Evolutionary conservation across 1,139 yeast genomes (phyloP).

Genomic region (Ogataea hybrid): DNA sequence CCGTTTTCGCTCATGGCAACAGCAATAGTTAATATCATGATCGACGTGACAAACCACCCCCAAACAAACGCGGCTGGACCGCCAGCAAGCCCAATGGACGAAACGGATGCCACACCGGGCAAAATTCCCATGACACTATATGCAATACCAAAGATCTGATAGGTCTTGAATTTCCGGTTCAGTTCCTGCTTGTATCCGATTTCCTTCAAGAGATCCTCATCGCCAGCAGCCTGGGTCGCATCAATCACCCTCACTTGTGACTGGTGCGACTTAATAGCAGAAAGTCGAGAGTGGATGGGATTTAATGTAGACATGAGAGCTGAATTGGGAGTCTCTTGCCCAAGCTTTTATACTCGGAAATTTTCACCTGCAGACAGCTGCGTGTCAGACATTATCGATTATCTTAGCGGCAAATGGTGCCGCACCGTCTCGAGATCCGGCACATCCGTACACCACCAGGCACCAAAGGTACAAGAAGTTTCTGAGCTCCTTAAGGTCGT

Average conservation of each 20-base stretch:
- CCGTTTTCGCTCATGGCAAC: no score
- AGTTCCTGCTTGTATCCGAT: slow-evolving; percentile 52
- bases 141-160: slow-evolving; percentile 50
- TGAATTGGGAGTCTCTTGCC: no score
- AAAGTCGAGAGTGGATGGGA: slow-evolving; percentile 2
- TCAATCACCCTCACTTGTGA: slow-evolving; percentile 24
- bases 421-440: background rate
- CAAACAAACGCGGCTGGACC: slow-evolving; percentile 56
- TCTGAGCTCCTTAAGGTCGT: background rate
- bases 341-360: no score
- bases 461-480: no score
- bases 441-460: slow-evolving; percentile 1
- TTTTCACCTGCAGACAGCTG: background rate
- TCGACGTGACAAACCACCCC: slow-evolving; percentile 60
- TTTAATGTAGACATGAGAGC: slow-evolving; percentile 1
- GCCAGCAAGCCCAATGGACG: slow-evolving; percentile 37
- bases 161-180: slow-evolving; percentile 41
- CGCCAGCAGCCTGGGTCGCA: slow-evolving; percentile 32
- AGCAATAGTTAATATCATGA: slow-evolving; percentile 42
- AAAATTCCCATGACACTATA: slow-evolving; percentile 52
- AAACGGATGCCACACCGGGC: slow-evolving; percentile 39
- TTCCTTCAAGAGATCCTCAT: slow-evolving; percentile 48
- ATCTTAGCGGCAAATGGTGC: slow-evolving; percentile 1
- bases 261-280: slow-evolving; percentile 24
- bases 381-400: background rate